phyloP scores from a whole-genome alignment of 306 rosid genomes.

The Neltuma alba region DNA sequence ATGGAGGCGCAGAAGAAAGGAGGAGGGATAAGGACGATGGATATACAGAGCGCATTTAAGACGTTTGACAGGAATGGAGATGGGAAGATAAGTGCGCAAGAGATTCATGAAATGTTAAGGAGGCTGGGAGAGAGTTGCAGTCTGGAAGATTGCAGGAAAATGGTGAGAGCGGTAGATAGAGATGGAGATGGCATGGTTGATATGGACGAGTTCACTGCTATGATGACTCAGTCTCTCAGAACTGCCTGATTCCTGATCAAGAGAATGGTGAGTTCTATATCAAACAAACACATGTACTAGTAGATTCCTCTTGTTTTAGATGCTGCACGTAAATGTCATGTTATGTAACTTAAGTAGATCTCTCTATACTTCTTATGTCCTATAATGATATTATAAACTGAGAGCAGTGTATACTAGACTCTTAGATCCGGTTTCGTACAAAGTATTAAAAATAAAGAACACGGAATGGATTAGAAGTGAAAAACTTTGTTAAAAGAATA shows the following conservation, averaged over 20 bases:
- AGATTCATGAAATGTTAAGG: constrained; percentile 59
- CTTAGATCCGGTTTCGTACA: too few relatives aligned
- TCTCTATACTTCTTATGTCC: too few relatives aligned
- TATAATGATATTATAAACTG: too few relatives aligned
- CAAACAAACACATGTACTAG: too few relatives aligned
- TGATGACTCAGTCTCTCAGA: constrained; percentile 70
- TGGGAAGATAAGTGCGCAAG: constrained; percentile 86
- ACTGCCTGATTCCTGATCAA: constrained; percentile 13
- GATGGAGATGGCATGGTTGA: constrained; percentile 86
- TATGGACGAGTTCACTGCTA: constrained; percentile 75
- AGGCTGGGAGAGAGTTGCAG: constrained; percentile 75
- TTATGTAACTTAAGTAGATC: too few relatives aligned
- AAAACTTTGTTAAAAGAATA: too few relatives aligned
- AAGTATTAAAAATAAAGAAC: too few relatives aligned
- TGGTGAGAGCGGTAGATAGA: constrained; percentile 83
- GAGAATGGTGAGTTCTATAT: too few relatives aligned
- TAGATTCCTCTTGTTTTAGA: too few relatives aligned
- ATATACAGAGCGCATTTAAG: constrained; percentile 65
- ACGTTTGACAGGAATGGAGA: constrained; percentile 72
- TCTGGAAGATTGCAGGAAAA: constrained; percentile 69
- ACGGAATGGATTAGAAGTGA: too few relatives aligned
- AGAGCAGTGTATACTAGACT: too few relatives aligned
- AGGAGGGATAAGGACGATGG: constrained; percentile 64
- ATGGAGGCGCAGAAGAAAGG: constrained; percentile 71
- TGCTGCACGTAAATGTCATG: not conserved